phyloP scores from a whole-genome alignment of 163 green algal genomes.

The Scenedesmus sp. region DNA sequence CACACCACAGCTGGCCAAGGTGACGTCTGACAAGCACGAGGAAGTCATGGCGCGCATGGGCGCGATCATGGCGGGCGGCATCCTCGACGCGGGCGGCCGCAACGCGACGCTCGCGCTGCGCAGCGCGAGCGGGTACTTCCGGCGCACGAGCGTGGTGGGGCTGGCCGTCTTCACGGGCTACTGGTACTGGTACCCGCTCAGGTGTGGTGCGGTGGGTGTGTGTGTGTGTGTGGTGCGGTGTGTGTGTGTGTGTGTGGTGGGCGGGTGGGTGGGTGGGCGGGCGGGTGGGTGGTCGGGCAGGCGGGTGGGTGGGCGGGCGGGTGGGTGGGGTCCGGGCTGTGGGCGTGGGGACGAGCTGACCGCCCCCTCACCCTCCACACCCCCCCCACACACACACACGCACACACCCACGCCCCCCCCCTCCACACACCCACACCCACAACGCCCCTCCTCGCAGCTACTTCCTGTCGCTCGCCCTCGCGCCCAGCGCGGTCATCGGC shows the following conservation, averaged over 20 bases:
- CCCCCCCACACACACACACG: too few relatives aligned
- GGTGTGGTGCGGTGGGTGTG: too few relatives aligned
- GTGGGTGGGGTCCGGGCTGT: too few relatives aligned
- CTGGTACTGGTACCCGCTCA: constrained; percentile 99
- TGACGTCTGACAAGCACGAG: constrained; percentile 92
- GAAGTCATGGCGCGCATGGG: constrained; percentile 91
- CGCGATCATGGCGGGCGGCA: constrained; percentile 93
- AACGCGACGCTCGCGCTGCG: constrained; percentile 92
- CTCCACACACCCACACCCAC: neutral
- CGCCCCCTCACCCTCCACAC: too few relatives aligned
- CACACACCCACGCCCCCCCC: neutral
- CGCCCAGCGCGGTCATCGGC: constrained; percentile 90
- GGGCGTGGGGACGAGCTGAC: too few relatives aligned
- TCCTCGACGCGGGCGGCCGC: constrained; percentile 85
- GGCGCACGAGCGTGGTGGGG: constrained; percentile 88
- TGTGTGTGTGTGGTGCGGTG: too few relatives aligned
- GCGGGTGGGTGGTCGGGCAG: too few relatives aligned
- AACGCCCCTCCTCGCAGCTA: constrained; percentile 77
- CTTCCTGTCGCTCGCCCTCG: constrained; percentile 89
- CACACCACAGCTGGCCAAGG: constrained; percentile 84
- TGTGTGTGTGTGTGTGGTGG: too few relatives aligned
- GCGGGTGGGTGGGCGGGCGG: too few relatives aligned
- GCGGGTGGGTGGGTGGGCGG: too few relatives aligned
- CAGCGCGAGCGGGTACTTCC: constrained; percentile 82
- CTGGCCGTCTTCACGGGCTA: constrained; percentile 97